Evolutionary conservation across 2,329 filamentous ascomycete species (phyloP), one percentile per base, ranked within the genome.

Genomic region (Myriosclerotinia duriaeana): DNA sequence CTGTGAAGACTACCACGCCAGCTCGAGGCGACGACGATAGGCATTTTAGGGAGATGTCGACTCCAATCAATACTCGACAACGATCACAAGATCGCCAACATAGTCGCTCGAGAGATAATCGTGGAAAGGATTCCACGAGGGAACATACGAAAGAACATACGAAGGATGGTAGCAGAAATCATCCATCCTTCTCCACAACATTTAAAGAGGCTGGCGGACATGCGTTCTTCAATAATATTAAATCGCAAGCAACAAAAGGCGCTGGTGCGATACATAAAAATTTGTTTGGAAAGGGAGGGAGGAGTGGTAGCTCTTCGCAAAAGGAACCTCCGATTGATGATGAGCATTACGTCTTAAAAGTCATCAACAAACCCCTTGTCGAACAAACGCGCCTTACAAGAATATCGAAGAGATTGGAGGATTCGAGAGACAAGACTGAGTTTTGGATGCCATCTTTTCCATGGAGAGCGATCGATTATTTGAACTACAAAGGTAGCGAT

Each of bases 371-470:
- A 60, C 92, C 93, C 1, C 81, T 98, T 40, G 84, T 96, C 36
- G 90, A 97, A 76, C 94, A 98, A 79, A 93, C 93, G 8, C 87
- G 94, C n/a, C 82, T 88, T 70, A 97, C 94, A 0, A 86, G 94
- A 70, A 97, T 98, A 76, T 96, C 93, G 9, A 96, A 94, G 78
- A 87, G 90, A 40, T 81, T 98, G 53, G 92, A 96, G 75, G 87
- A 91, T 68, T 97, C 93, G 12, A 87, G 89, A 69, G 94, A 98
- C 76, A 97, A 97, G 82, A 98, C 94, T 0, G 94, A 97, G 75
- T 98, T 96, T 76, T 98, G 94, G 94, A 97, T 98, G 93, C 94
- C 94, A 15, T 91, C 93, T 8, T 89, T 98, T 67, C 93, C 94
- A 0, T 97, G 94, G 90, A 85, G 94, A 70, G 96, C 93, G 67